Conservation (phyloP, 2,329 filamentous ascomycete genomes). For the Monascus ruber region DNA sequence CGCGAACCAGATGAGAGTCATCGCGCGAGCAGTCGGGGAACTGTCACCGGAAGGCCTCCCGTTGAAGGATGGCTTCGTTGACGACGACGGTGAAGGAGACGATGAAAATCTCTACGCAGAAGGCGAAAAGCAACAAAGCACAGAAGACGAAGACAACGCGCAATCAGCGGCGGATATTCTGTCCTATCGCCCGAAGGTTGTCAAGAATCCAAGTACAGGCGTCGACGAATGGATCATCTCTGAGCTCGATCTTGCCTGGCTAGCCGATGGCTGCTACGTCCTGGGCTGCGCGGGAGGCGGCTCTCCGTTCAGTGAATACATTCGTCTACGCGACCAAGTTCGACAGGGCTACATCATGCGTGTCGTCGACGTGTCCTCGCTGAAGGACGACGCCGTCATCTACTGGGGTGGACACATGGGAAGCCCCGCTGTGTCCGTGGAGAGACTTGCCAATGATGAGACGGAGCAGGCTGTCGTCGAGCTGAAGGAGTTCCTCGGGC, state of each 20-base stretch:
- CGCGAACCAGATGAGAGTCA: conserved; percentile 22
- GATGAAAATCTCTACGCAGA: conserved; percentile 9
- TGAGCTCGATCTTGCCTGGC: conserved; percentile 35
- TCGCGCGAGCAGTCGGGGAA: conserved; percentile 30
- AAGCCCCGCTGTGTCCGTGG: conserved; percentile 49
- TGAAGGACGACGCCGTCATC: conserved; percentile 39
- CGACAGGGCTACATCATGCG: conserved; percentile 29
- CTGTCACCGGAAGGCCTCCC: conserved; percentile 9
- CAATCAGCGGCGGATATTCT: conserved; percentile 13
- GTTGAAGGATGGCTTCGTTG: background rate
- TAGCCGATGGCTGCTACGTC: conserved; percentile 38
- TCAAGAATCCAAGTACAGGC: conserved; percentile 13
- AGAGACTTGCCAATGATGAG: conserved; percentile 49
- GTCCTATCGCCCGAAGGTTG: conserved; percentile 31
- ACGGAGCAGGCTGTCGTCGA: conserved; percentile 32
- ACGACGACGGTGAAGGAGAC: conserved; percentile 6
- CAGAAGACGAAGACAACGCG: conserved; percentile 3
- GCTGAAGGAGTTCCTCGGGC: conserved; percentile 41
- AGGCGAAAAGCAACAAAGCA: conserved; percentile 5
- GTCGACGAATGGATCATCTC: conserved; percentile 32
- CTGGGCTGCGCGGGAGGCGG: conserved; percentile 40
- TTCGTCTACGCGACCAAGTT: conserved; percentile 32
- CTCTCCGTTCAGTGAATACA: conserved; percentile 34
- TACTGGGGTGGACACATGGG: conserved; percentile 46
- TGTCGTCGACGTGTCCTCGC: conserved; percentile 30